A percentile compares a stretch with the other conserved stretches of the same genome.
phyloP scores from a whole-genome alignment of 768 basidiomycete species.

The Rhizopogon roseolus region DNA sequence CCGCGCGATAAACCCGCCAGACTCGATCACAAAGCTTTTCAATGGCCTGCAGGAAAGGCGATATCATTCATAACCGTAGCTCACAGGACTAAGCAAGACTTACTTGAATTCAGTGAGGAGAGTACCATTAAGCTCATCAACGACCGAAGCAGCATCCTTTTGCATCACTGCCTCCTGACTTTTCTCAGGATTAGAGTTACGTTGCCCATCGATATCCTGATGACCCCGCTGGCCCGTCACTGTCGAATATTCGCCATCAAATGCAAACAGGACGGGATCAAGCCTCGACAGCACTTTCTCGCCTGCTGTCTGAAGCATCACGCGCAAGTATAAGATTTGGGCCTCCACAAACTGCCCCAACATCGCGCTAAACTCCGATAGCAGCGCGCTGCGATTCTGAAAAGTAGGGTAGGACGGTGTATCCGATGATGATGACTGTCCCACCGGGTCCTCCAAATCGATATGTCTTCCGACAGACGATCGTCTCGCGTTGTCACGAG shows the following conservation, averaged over 20 bases:
- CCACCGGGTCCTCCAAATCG: background rate
- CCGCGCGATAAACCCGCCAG: slow-evolving; percentile 17
- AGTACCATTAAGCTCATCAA: slow-evolving; percentile 9
- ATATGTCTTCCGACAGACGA: background rate
- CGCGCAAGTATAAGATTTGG: slow-evolving; percentile 15
- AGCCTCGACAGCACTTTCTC: background rate
- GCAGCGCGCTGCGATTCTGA: slow-evolving; percentile 13
- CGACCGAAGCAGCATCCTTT: slow-evolving; percentile 12
- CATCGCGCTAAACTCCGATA: slow-evolving; percentile 11
- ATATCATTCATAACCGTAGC: background rate
- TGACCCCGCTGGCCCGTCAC: slow-evolving; percentile 9
- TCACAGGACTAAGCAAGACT: background rate
- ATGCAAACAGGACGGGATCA: slow-evolving; percentile 12
- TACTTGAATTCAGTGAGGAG: slow-evolving; percentile 16
- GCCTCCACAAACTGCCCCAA: slow-evolving; percentile 20
- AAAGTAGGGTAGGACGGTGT: slow-evolving; percentile 12
- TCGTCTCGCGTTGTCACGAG: slow-evolving; percentile 7
- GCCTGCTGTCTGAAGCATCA: slow-evolving; percentile 9
- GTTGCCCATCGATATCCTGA: background rate
- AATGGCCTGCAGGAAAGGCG: slow-evolving; percentile 6
- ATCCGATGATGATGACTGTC: background rate
- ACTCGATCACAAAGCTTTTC: slow-evolving; percentile 16
- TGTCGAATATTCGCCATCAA: slow-evolving; percentile 22
- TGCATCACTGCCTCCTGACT: slow-evolving; percentile 10
- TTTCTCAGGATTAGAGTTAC: background rate